phyloP scores from a whole-genome alignment of 768 basidiomycete genomes.

The Hericium erinaceus region DNA sequence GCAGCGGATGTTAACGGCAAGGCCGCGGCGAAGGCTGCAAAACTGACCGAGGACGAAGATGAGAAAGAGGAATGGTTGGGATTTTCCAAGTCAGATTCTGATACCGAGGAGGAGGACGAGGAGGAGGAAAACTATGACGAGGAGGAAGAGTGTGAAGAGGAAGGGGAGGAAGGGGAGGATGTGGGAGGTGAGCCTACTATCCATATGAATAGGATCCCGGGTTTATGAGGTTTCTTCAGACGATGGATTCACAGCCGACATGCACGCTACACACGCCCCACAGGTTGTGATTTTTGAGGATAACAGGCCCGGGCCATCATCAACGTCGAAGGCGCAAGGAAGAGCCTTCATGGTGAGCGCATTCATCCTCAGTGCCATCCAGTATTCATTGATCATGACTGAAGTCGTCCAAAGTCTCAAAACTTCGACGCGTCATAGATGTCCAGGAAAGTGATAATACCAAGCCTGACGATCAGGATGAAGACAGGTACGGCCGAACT shows the following conservation, averaged over 20 bases:
- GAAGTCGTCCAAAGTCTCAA: slow-evolving; percentile 73
- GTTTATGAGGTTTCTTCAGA: slow-evolving; percentile 19
- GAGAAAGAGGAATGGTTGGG: slow-evolving; percentile 3
- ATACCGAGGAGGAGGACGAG: not conserved
- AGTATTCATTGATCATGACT: slow-evolving; percentile 1
- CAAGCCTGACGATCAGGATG: slow-evolving; percentile 4
- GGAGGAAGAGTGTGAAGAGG: slow-evolving; percentile 20
- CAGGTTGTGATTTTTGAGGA: slow-evolving; percentile 52
- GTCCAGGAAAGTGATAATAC: slow-evolving; percentile 6
- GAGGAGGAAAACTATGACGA: slow-evolving; percentile 10
- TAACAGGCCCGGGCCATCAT: slow-evolving; percentile 15
- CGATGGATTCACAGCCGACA: slow-evolving; percentile 33
- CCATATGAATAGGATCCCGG: no score
- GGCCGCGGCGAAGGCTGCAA: not conserved
- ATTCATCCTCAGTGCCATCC: not conserved
- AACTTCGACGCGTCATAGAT: slow-evolving; percentile 33
- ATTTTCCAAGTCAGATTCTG: not conserved
- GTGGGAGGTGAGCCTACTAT: not conserved
- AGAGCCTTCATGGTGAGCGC: slow-evolving; percentile 69
- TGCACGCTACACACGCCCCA: slow-evolving; percentile 13
- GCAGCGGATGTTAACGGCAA: not conserved
- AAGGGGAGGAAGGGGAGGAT: not conserved
- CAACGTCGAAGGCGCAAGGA: slow-evolving; percentile 29
- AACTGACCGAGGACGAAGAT: slow-evolving; percentile 8
- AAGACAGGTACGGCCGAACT: slow-evolving; percentile 22